A percentile compares a stretch with the other conserved stretches of the same genome.
Evolutionary conservation across 352 stramenopile species (phyloP).

Genomic region (Phytopythium sindhum): DNA sequence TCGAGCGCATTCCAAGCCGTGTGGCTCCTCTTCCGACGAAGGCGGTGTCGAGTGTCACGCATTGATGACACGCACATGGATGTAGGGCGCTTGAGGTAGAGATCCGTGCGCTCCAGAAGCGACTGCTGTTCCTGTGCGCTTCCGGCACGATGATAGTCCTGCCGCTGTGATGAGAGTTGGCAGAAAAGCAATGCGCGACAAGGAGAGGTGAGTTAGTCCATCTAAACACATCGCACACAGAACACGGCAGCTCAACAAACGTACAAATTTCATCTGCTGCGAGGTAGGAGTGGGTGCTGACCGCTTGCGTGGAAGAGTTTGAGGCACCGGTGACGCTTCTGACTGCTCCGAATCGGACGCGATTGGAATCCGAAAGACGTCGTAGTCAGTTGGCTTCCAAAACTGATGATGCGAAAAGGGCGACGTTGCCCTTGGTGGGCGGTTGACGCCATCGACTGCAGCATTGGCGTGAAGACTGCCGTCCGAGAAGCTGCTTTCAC

Average conservation of each 20-base stretch:
- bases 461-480: background rate
- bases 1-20: conserved; percentile 59
- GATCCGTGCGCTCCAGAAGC: conserved; percentile 54
- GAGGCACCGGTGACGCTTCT: conserved; percentile 37
- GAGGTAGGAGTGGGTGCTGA: conserved; percentile 60
- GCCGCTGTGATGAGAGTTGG: conserved; percentile 10
- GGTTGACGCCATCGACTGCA: background rate
- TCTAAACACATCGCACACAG: background rate
- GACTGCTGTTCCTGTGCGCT: conserved; percentile 36
- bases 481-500: conserved; percentile 25
- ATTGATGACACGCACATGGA: conserved; percentile 58
- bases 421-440: background rate
- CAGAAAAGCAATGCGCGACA: background rate
- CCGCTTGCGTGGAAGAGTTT: conserved; percentile 41
- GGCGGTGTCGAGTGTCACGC: conserved; percentile 29
- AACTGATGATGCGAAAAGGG: background rate
- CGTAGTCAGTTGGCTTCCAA: conserved; percentile 23
- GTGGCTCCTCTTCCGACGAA: conserved; percentile 36
- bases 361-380: conserved; percentile 30
- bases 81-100: conserved; percentile 42
- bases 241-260: background rate
- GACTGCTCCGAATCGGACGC: conserved; percentile 59
- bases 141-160: conserved; percentile 14
- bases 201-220: background rate
- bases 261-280: conserved; percentile 10